Conservation (phyloP, 768 basidiomycete genomes). For the Solioccasus polychromus region DNA sequence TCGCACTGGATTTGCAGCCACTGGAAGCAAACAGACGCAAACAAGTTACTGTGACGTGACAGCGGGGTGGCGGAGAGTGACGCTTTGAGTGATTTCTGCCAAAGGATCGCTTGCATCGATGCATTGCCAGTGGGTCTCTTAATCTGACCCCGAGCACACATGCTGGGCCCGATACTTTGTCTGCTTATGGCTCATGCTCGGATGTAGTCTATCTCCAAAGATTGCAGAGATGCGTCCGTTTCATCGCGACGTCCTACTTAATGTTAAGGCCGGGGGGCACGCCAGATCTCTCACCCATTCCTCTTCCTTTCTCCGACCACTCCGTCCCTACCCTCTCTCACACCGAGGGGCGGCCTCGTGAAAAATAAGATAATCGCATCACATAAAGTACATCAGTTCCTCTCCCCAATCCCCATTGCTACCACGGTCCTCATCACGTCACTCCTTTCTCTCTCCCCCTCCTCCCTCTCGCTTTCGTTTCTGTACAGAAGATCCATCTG, state of each 20-base stretch:
- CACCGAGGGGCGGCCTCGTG: not conserved
- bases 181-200: slow-evolving; percentile 6
- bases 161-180: slow-evolving; percentile 16
- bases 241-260: too few relatives aligned
- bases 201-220: too few relatives aligned
- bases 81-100: slow-evolving; percentile 34
- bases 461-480: not conserved
- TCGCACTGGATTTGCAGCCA: slow-evolving; percentile 25
- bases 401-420: not conserved
- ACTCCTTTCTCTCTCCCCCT: not conserved
- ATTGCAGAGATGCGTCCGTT: too few relatives aligned
- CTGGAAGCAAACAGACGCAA: slow-evolving; percentile 21
- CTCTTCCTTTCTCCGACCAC: not conserved
- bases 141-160: not conserved
- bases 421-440: not conserved
- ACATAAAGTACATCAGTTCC: not conserved
- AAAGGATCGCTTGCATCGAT: slow-evolving; percentile 17
- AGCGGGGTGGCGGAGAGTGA: slow-evolving; percentile 8
- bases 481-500: slow-evolving; percentile 14
- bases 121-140: not conserved
- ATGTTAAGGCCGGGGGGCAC: too few relatives aligned
- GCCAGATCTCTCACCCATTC: too few relatives aligned
- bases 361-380: not conserved
- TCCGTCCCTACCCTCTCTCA: not conserved
- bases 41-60: slow-evolving; percentile 6